Evolutionary conservation across 2,329 filamentous ascomycete genomes (phyloP).

Genomic region (Neonectria punicea): DNA sequence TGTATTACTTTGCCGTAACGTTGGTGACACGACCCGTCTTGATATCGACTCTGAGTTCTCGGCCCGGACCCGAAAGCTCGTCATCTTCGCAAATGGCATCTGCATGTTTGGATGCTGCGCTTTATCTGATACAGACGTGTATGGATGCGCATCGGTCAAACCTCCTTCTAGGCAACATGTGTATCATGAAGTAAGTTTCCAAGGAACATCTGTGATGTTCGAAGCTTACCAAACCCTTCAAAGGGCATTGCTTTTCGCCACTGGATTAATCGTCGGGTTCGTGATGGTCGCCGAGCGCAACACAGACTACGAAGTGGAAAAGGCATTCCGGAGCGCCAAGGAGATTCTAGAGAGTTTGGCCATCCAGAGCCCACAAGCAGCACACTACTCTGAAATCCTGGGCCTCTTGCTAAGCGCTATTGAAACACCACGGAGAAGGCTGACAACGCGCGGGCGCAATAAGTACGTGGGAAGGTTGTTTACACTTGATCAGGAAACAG

Average conservation of each 20-base stretch:
- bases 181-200: slow-evolving; percentile 63
- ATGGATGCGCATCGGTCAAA: slow-evolving; percentile 57
- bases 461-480: slow-evolving; percentile 40
- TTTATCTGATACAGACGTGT: slow-evolving; percentile 66
- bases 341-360: slow-evolving; percentile 61
- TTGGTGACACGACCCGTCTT: slow-evolving; percentile 66
- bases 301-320: slow-evolving; percentile 55
- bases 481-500: slow-evolving; percentile 22
- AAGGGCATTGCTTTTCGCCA: slow-evolving; percentile 65
- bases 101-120: slow-evolving; percentile 65
- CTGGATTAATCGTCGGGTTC: slow-evolving; percentile 66
- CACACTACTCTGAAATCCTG: slow-evolving; percentile 67
- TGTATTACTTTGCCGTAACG: slow-evolving; percentile 69
- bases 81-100: slow-evolving; percentile 54
- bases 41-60: slow-evolving; percentile 59
- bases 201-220: accelerated
- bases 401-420: slow-evolving; percentile 58
- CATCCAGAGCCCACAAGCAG: slow-evolving; percentile 63
- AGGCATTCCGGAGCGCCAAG: slow-evolving; percentile 61
- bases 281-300: slow-evolving; percentile 63
- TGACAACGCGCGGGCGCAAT: slow-evolving; percentile 34
- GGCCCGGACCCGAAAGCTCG: slow-evolving; percentile 37
- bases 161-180: slow-evolving; percentile 65
- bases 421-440: slow-evolving; percentile 27
- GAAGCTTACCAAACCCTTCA: neutral